Percentiles rank a stretch among this genome's conserved stretches.
These are phyloP conservation scores for Phialophora expanda DNA, from an alignment of 2,329 filamentous ascomycete genomes.

Conservation along the genomic window DNA sequence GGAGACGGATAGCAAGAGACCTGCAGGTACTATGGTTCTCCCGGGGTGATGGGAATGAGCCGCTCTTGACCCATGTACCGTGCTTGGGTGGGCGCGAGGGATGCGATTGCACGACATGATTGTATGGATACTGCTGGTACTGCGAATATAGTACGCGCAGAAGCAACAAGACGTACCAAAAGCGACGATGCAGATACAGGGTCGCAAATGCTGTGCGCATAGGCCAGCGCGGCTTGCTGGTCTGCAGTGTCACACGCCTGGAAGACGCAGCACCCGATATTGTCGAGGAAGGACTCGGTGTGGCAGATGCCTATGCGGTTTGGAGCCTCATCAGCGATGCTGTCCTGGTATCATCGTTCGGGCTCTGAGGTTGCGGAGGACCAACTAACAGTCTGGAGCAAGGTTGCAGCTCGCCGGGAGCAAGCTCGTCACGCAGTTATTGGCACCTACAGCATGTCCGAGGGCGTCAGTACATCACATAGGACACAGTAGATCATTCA, in stretches of 20 bases:
- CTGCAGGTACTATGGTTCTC: too few relatives aligned
- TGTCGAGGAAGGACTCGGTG: constrained; percentile 52
- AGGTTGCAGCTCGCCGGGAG: constrained; percentile 49
- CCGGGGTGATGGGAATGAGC: too few relatives aligned
- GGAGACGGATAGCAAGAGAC: too few relatives aligned
- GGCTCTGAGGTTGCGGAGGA: not conserved
- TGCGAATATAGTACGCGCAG: not conserved
- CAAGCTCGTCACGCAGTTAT: constrained; percentile 49
- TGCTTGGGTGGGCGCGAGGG: constrained; percentile 9
- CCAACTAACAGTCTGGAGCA: constrained; percentile 50
- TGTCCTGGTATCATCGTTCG: too few relatives aligned
- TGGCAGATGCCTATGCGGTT: constrained; percentile 50
- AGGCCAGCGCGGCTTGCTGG: constrained; percentile 47
- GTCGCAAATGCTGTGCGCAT: constrained; percentile 45
- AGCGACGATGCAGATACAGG: constrained; percentile 47
- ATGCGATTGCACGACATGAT: not conserved
- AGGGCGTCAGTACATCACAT: not conserved
- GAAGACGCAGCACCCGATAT: constrained; percentile 58
- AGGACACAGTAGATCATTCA: not conserved
- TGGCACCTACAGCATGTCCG: constrained; percentile 28
- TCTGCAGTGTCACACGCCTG: constrained; percentile 50
- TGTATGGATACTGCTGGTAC: not conserved
- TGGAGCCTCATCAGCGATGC: not conserved
- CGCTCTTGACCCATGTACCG: too few relatives aligned
- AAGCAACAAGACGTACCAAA: constrained; percentile 29